phyloP scores from a whole-genome alignment of 495 filamentous ascomycete genomes.

The Cercophora scortea region DNA sequence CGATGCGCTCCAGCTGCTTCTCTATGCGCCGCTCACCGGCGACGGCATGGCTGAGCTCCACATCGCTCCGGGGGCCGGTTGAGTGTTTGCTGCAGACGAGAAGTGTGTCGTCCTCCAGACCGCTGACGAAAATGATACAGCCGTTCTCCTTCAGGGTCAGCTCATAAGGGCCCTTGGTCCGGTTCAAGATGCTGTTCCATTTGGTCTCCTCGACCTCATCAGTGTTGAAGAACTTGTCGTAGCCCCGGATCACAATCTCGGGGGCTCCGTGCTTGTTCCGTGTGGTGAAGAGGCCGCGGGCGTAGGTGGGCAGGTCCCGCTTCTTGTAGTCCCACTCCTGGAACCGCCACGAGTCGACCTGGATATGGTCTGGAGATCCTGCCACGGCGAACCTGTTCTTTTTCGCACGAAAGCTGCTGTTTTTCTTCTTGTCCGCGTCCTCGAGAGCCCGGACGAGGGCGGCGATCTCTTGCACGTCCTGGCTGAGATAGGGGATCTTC shows the following conservation, averaged over 20 bases:
- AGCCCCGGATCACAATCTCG: constrained; percentile 81
- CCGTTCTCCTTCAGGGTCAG: constrained; percentile 96
- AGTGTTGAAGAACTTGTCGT: constrained; percentile 98
- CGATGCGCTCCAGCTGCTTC: constrained; percentile 63
- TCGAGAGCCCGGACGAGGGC: constrained; percentile 52
- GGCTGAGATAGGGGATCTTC: constrained; percentile 47
- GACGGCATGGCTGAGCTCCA: constrained; percentile 67
- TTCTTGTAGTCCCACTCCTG: constrained; percentile 95
- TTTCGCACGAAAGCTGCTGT: constrained; percentile 53
- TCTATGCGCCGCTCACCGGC: constrained; percentile 84
- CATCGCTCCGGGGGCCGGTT: constrained; percentile 65
- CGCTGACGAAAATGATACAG: constrained; percentile 96
- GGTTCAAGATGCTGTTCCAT: constrained; percentile 70
- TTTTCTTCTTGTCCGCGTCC: constrained; percentile 37
- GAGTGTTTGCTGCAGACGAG: constrained; percentile 98
- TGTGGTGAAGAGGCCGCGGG: constrained; percentile 86
- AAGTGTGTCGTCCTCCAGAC: constrained; percentile 76
- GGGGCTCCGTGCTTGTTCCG: constrained; percentile 48
- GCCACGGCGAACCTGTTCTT: constrained; percentile 64
- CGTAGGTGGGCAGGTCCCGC: constrained; percentile 73
- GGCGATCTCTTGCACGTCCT: constrained; percentile 56
- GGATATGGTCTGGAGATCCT: constrained; percentile 45
- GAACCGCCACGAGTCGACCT: constrained; percentile 87
- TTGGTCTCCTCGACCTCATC: constrained; percentile 68
- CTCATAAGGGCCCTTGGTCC: constrained; percentile 87